Base-by-base conservation (phyloP, 257 asterid species). In the Verbascum thapsus region DNA sequence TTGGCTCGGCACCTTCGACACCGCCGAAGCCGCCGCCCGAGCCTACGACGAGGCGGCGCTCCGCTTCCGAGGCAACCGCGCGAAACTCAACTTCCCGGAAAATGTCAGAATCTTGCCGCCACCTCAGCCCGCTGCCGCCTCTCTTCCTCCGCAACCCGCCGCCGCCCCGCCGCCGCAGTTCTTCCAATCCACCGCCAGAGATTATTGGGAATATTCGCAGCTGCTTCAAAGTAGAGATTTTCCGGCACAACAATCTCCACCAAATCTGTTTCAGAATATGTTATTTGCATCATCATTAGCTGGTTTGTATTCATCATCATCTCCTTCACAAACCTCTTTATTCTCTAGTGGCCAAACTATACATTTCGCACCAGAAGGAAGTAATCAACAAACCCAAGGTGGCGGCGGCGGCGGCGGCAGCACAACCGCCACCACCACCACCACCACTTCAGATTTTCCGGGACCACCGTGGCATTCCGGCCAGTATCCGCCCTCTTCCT, bases 41-140 rank as follows among this genome's bases (percentile, higher is more conserved):
- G 98, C 98, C 11, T 88, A 91, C 63, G 98, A 91, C 53, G 95
- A 91, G 50, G 96, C 95, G 0, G 98, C 98, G 41, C 76, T 91
- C 1, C 80, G 88, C 3, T 88, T 88, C 77, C 68, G 98, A 34
- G 98, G 98, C 39, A 85, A 76, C 70, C 83, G 88, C 62, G 98
- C 98, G 8, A 88, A 88, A 39, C 95, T 91, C 49, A 91, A 91
- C 40, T 91, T 91, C 80, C 98, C 98, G 0, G 96, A 91, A 59
- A 73, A 81, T 53, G 95, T 73, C 0, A 53, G 84, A 17, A 38
- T 78, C 18, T 26, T 76, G 15, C 85, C 82, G 4, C 81, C 77
- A 0, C 20, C 64, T 10, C 90, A n/a, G n/a, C n/a, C n/a, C n/a
- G n/a, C n/a, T n/a, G 16, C 78, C 11, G 20, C 19, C 6, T 20